Conservation (phyloP, 2,329 filamentous ascomycete genomes). For the Fusarium tricinctum region DNA sequence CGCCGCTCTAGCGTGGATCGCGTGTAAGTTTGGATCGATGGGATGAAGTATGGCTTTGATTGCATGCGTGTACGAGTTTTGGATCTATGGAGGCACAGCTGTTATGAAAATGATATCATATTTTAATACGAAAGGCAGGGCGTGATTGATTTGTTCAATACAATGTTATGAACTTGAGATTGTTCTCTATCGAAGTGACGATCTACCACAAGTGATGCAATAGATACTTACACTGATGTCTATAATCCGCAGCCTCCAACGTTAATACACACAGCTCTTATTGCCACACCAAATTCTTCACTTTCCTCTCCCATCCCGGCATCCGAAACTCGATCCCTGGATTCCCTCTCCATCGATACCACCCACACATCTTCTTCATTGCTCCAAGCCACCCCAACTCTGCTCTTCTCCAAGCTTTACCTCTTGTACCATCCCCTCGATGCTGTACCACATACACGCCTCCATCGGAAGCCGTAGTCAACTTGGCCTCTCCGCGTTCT, state of each 20-base stretch:
- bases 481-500: constrained; percentile 53
- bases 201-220: neutral
- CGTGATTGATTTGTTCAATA: constrained; percentile 21
- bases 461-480: constrained; percentile 49
- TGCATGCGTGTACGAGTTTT: constrained; percentile 34
- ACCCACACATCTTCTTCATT: constrained; percentile 58
- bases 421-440: constrained; percentile 47
- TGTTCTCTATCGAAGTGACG: neutral
- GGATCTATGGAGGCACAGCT: constrained; percentile 22
- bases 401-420: constrained; percentile 58
- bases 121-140: constrained; percentile 31
- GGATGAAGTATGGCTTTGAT: constrained; percentile 6
- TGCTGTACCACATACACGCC: constrained; percentile 52
- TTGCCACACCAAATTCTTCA: constrained; percentile 34
- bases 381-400: constrained; percentile 64
- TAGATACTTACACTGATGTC: neutral
- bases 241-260: neutral
- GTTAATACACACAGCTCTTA: neutral
- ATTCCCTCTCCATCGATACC: constrained; percentile 51
- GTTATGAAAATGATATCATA: constrained; percentile 29
- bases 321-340: constrained; percentile 47
- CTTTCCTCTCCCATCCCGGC: constrained; percentile 46
- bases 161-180: neutral
- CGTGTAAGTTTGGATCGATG: constrained; percentile 40
- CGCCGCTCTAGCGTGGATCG: constrained; percentile 50